Evolutionary conservation across 2,329 filamentous ascomycete genomes (phyloP).

Genomic region (Penicillium freii): DNA sequence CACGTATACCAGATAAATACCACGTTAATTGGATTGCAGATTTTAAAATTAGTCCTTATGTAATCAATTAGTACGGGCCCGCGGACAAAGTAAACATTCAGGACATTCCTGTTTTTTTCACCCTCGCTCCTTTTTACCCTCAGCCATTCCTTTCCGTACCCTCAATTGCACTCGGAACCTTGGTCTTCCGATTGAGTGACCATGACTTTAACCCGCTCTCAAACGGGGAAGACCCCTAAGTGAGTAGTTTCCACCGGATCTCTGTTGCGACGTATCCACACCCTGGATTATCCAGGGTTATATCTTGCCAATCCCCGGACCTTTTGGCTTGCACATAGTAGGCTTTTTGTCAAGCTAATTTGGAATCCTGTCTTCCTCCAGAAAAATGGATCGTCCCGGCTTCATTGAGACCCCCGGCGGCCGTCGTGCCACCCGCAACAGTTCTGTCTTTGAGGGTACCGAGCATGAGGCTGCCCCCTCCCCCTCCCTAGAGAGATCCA

Average conservation of each 20-base stretch:
- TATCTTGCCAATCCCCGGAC: constrained; percentile 9
- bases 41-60: constrained; percentile 2
- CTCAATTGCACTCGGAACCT: constrained; percentile 18
- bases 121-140: constrained; percentile 10
- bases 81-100: constrained; percentile 18
- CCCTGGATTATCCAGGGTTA: constrained; percentile 11
- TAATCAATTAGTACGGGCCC: constrained; percentile 1
- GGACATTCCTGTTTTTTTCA: constrained; percentile 11
- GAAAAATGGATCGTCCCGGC: constrained; percentile 52
- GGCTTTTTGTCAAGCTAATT: constrained; percentile 7
- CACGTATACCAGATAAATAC: not conserved
- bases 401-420: constrained; percentile 54
- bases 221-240: constrained; percentile 53
- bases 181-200: constrained; percentile 20
- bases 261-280: constrained; percentile 16
- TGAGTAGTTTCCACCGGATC: constrained; percentile 35
- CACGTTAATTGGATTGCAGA: too few species aligned
- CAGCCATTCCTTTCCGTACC: not conserved
- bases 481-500: constrained; percentile 23
- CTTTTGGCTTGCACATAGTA: not conserved
- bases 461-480: constrained; percentile 32
- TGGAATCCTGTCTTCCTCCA: constrained; percentile 26
- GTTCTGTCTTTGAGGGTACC: constrained; percentile 36
- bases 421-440: constrained; percentile 46
- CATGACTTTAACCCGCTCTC: constrained; percentile 52